Evolutionary conservation across 2,329 filamentous ascomycete genomes (phyloP), one percentile per base, ranked within the genome.

Genomic region (Pseudovirgaria hyperparasitica): DNA sequence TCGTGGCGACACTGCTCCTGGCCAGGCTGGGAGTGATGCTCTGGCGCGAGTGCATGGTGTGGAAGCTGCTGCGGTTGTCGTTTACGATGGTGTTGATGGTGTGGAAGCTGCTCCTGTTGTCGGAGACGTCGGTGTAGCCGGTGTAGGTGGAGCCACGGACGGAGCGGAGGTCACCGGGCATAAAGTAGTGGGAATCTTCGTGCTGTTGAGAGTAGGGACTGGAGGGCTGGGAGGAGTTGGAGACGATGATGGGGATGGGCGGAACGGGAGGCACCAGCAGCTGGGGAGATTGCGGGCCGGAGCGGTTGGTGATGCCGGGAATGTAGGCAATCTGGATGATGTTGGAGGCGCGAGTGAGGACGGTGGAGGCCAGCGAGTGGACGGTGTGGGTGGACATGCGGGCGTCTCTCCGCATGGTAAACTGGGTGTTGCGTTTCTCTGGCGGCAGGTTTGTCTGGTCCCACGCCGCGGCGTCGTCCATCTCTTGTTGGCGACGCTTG

Each of bases 251-350:
- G 24, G 90, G 87, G 35, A 96, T 84, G 10, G 87, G 85, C 22
- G 90, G 90, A 4, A 98, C 86, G 0, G 87, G 87, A n/a, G 86
- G 85, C 4, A 92, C 80, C 26, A 87, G 69, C 12, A 84, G 62
- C 20, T 73, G 75, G 3, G 82, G 82, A 1, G 84, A 87, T n/a
- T 79, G 76, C 5, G 82, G 80, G 6, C 77, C 76, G 9, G 86
- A 85, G 40, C 87, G 73, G 58, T 94, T 94, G 34, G 84, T 94
- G 44, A 96, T 86, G 33, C 90, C 90, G 9, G 90, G 90, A 39
- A 98, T 96, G 55, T 96, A 98, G 30, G 90, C 90, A 56, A 98
- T 98, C 58, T 96, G 90, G 45, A 98, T 98, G 50, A 98, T 87
- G 62, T 98, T 98, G 46, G 90, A 96, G 25, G 90, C 90, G 35